Percentiles rank a stretch among this genome's conserved stretches.
Evolutionary conservation across 768 basidiomycete species (phyloP).

Genomic region (Pholiota microspora): DNA sequence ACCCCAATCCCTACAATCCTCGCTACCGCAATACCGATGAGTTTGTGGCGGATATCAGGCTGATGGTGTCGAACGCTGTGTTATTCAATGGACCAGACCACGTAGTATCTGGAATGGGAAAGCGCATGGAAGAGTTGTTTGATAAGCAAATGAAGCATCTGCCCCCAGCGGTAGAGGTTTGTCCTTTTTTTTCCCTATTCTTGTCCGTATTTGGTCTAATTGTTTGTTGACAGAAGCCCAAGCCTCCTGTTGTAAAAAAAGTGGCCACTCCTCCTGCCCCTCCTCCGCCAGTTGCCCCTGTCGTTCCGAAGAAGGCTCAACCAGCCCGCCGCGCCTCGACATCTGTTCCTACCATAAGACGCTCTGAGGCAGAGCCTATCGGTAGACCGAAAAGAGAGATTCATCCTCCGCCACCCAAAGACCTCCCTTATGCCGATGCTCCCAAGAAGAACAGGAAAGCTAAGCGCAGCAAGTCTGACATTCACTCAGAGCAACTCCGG

Average conservation of each 20-base stretch:
- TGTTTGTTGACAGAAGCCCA: constrained; percentile 26
- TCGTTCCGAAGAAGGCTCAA: constrained; percentile 37
- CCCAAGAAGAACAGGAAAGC: constrained; percentile 68
- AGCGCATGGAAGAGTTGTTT: constrained; percentile 78
- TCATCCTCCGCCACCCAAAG: constrained; percentile 92
- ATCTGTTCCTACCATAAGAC: constrained; percentile 79
- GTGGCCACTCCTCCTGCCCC: constrained; percentile 44
- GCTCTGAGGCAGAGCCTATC: constrained; percentile 61
- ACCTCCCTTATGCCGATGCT: constrained; percentile 76
- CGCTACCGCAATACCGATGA: constrained; percentile 77
- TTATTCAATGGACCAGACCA: constrained; percentile 96
- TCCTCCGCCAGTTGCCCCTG: constrained; percentile 34
- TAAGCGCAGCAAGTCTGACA: constrained; percentile 61
- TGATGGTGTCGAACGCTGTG: constrained; percentile 85
- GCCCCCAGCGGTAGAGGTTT: constrained; percentile 75
- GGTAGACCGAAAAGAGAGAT: constrained; percentile 97
- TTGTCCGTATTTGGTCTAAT: constrained; percentile 11
- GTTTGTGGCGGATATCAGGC: constrained; percentile 80
- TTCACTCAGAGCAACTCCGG: constrained; percentile 78
- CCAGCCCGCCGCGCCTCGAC: constrained; percentile 72
- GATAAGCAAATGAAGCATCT: constrained; percentile 87
- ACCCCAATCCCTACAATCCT: constrained; percentile 66
- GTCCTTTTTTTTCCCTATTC: constrained; percentile 21
- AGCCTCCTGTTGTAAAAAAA: constrained; percentile 45
- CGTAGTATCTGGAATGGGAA: constrained; percentile 73